A percentile compares a stretch with the other conserved stretches of the same genome.
Evolutionary conservation across 2,329 filamentous ascomycete species (phyloP).

Genomic region (Scytalidium lignicola): DNA sequence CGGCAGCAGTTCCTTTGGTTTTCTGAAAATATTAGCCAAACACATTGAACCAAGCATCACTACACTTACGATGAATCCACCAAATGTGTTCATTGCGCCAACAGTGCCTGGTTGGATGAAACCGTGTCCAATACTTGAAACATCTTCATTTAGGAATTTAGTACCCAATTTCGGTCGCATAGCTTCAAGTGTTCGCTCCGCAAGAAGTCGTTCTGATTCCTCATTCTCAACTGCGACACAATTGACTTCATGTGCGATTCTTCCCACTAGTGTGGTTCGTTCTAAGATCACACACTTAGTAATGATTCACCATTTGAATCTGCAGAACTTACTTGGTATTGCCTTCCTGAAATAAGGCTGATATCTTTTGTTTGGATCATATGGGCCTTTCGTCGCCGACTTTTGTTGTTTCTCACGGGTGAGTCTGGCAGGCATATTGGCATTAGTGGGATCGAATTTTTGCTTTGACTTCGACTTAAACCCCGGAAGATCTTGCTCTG

Average conservation of each 20-base stretch:
- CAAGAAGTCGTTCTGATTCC: constrained; percentile 60
- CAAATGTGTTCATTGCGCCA: constrained; percentile 38
- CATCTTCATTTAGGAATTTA: constrained; percentile 29
- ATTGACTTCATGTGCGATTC: constrained; percentile 70
- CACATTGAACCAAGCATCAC: not conserved
- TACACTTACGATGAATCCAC: constrained; percentile 52
- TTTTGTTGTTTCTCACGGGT: constrained; percentile 38
- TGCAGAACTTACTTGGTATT: constrained; percentile 61
- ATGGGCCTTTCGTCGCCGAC: constrained; percentile 34
- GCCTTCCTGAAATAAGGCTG: constrained; percentile 64
- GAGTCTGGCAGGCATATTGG: constrained; percentile 54
- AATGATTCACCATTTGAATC: not conserved
- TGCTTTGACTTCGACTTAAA: constrained; percentile 57
- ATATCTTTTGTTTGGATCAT: constrained; percentile 45
- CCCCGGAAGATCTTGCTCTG: constrained; percentile 85
- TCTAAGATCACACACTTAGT: constrained; percentile 43
- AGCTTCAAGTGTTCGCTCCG: constrained; percentile 51
- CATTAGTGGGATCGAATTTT: constrained; percentile 50
- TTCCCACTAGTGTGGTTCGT: constrained; percentile 70
- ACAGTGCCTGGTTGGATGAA: constrained; percentile 55
- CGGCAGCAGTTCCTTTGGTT: constrained; percentile 41
- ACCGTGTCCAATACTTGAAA: constrained; percentile 22
- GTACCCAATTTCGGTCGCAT: constrained; percentile 56
- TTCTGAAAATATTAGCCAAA: constrained; percentile 38
- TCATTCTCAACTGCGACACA: constrained; percentile 68